Evolutionary conservation across 1,139 yeast species (phyloP).

Genomic region (Zygoascus meyerae): DNA sequence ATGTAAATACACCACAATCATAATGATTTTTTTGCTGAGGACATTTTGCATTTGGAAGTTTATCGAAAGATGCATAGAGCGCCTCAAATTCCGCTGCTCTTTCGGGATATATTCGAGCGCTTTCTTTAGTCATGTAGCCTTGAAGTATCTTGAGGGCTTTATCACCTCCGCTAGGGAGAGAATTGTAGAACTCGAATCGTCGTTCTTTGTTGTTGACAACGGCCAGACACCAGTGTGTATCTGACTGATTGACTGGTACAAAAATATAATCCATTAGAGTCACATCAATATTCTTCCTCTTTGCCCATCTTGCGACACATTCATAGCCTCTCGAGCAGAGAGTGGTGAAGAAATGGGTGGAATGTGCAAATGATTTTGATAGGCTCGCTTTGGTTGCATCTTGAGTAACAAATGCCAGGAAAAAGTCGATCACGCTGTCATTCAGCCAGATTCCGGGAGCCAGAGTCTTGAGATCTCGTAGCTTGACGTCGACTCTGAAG

Average conservation of each 20-base stretch:
- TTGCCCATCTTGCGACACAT: constrained; percentile 88
- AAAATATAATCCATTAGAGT: constrained; percentile 58
- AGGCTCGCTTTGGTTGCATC: constrained; percentile 31
- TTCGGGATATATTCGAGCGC: constrained; percentile 26
- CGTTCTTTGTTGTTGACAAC: constrained; percentile 58
- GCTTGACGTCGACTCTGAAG: constrained; percentile 53
- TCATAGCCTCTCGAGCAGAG: constrained; percentile 61
- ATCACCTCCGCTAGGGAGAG: constrained; percentile 50
- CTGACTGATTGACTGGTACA: constrained; percentile 76
- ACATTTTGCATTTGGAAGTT: constrained; percentile 40
- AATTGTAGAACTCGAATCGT: constrained; percentile 69
- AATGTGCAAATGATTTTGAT: constrained; percentile 56
- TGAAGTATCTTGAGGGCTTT: constrained; percentile 45
- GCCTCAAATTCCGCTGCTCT: constrained; percentile 35
- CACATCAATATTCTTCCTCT: constrained; percentile 68
- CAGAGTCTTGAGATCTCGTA: constrained; percentile 65
- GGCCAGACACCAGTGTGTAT: constrained; percentile 91
- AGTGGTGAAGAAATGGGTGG: constrained; percentile 81
- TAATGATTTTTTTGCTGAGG: constrained; percentile 89
- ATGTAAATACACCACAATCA: constrained; percentile 94
- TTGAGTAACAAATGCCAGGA: constrained; percentile 54
- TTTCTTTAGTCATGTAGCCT: constrained; percentile 38
- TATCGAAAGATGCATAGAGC: constrained; percentile 24
- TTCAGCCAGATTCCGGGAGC: constrained; percentile 77
- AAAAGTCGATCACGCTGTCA: constrained; percentile 84